Base-by-base conservation (phyloP, 2,329 filamentous ascomycete genomes). In the Colletotrichum sp. region DNA sequence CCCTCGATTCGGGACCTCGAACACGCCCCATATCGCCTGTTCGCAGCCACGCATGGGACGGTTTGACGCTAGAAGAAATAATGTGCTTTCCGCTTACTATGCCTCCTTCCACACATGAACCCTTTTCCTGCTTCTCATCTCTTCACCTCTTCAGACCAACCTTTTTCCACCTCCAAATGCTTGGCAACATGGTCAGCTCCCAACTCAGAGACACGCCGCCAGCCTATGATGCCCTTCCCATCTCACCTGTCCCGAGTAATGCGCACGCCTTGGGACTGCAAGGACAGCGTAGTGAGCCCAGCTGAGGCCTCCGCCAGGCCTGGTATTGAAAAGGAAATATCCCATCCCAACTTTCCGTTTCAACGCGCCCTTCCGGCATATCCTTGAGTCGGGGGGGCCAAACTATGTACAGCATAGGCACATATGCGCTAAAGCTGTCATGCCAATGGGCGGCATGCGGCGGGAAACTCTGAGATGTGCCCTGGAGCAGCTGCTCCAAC, bases 11-110 rank as follows among this genome's bases (percentile, higher is more conserved):
- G 18, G 57, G 18, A 26, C 13, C 16, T 71, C 68, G 68, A 75
- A 72, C 60, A 72, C 24, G 68, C 62, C 26, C 52, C 72, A 52
- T 71, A 68, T 10, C 13, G 63, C 69, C 69, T 59, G 69, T 75
- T 75, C 72, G 72, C 66, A 55, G 21, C 18, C 16, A 30, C n/a
- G 21, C 39, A 65, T 74, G 59, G 59, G 70, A 76, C 49, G 59
- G 64, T 76, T 69, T 65, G 74, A 76, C 49, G 73, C 70, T 64
- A 73, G 44, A 26, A 44, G n/a, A 28, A 55, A 52, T 3, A 21
- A 52, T 12, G n/a, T 13, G n/a, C 6, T 13, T 52, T 52, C 52
- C 26, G 60, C 72, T 71, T 71, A 28, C 62, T 72, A 30, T 68
- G 30, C 66, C 30, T 28, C 36, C 10, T 60, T 60, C 57, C 57